Evolutionary conservation across 805 yeast genomes (phyloP).

Genomic region (Yarrowia yakushimensis): DNA sequence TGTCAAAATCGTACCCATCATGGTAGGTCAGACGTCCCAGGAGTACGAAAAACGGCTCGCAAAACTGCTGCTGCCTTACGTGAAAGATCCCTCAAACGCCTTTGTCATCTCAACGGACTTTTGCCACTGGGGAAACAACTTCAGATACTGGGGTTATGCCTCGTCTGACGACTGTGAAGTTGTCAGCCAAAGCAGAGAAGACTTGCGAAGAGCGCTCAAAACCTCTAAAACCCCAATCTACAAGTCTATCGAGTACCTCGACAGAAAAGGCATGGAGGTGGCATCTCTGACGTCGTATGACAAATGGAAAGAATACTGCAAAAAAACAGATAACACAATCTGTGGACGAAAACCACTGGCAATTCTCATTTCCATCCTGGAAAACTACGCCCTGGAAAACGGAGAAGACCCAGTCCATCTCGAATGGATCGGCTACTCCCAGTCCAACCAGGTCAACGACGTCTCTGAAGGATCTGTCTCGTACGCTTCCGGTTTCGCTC

Average conservation of each 20-base stretch:
- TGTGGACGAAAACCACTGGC: conserved; percentile 88
- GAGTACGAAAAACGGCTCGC: conserved; percentile 48
- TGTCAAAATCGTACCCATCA: conserved; percentile 62
- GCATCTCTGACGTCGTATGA: conserved; percentile 52
- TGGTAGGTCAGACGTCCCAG: conserved; percentile 63
- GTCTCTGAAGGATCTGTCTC: conserved; percentile 77
- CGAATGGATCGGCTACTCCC: conserved; percentile 76
- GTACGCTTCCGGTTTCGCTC: conserved; percentile 75
- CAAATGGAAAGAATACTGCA: conserved; percentile 65
- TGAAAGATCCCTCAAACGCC: conserved; percentile 54
- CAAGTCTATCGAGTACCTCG: conserved; percentile 71
- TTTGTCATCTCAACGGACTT: conserved; percentile 87
- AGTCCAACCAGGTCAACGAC: conserved; percentile 55
- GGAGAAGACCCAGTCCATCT: conserved; percentile 39
- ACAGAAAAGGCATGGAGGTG: conserved; percentile 63
- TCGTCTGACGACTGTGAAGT: conserved; percentile 26
- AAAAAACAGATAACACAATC: conserved; percentile 75
- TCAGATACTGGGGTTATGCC: conserved; percentile 55
- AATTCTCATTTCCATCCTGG: conserved; percentile 50
- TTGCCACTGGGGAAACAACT: conserved; percentile 87
- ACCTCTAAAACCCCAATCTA: conserved; percentile 49
- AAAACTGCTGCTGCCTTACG: conserved; percentile 48
- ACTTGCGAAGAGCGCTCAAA: conserved; percentile 29
- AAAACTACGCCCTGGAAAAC: conserved; percentile 29
- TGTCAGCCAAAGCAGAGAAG: conserved; percentile 2